Evolutionary conservation across 345 rosid species (phyloP).

Genomic region (Erodium maritimum): DNA sequence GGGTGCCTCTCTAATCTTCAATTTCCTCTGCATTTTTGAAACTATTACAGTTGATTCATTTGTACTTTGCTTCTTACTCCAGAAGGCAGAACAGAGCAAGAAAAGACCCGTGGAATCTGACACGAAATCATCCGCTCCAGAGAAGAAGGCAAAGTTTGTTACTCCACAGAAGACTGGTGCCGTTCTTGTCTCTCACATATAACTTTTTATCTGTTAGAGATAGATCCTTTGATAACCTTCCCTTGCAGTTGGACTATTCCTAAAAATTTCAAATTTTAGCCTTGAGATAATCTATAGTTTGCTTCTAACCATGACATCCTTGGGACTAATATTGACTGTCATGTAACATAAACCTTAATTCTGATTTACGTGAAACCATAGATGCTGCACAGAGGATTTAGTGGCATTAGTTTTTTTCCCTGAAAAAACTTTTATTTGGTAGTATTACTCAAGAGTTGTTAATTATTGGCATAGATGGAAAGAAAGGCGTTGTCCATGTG

Average conservation of each 20-base stretch:
- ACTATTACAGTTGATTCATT: not conserved
- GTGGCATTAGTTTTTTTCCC: too few species aligned
- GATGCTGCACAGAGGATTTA: too few species aligned
- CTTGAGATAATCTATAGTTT: not conserved
- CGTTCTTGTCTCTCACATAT: not conserved
- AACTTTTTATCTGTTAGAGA: too few species aligned
- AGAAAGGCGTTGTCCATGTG: slow-evolving; percentile 38
- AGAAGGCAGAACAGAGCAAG: slow-evolving; percentile 41
- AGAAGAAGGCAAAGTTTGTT: slow-evolving; percentile 59
- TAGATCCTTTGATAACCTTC: too few species aligned
- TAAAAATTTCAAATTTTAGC: not conserved
- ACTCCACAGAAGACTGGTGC: slow-evolving; percentile 69
- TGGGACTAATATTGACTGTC: too few species aligned
- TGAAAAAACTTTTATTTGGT: too few species aligned
- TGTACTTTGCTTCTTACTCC: not conserved
- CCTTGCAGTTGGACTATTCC: not conserved
- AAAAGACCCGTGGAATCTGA: slow-evolving; percentile 52
- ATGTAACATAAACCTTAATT: too few species aligned
- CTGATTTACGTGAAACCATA: not conserved
- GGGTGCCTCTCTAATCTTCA: not conserved
- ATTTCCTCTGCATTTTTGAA: not conserved
- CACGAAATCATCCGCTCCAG: slow-evolving; percentile 29
- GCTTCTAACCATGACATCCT: too few species aligned
- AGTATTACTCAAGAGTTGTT: too few species aligned
- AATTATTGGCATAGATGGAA: slow-evolving; percentile 28